Percentiles rank a stretch among this genome's conserved stretches.
Evolutionary conservation across 2,329 filamentous ascomycete genomes (phyloP).

Genomic region (Xylaria sp.): DNA sequence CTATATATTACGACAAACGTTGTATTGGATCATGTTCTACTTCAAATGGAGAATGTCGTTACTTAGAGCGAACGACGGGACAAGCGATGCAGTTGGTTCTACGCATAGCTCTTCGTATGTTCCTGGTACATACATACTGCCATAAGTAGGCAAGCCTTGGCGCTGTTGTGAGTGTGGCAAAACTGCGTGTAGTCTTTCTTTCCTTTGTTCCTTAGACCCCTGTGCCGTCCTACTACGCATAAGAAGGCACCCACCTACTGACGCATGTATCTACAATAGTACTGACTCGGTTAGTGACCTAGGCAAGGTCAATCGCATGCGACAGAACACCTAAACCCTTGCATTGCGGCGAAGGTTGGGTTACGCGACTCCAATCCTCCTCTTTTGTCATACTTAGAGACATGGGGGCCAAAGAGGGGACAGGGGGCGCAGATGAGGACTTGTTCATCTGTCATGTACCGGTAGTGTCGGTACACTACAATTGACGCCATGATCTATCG

Average conservation of each 20-base stretch:
- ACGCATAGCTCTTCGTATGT: not conserved
- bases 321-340: slow-evolving; percentile 22
- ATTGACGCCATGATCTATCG: no score
- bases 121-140: not conserved
- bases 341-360: not conserved
- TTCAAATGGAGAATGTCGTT: not conserved
- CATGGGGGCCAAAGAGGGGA: not conserved
- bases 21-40: not conserved
- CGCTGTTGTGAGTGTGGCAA: not conserved
- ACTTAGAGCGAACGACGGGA: slow-evolving; percentile 2
- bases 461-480: no score
- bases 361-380: not conserved
- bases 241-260: not conserved
- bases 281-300: not conserved
- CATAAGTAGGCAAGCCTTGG: not conserved
- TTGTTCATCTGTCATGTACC: no score
- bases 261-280: not conserved
- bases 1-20: not conserved
- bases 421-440: not conserved
- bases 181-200: not conserved
- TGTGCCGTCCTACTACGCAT: no score
- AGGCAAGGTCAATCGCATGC: slow-evolving; percentile 19
- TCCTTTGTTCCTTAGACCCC: not conserved
- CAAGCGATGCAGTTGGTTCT: not conserved
- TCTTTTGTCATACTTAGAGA: not conserved